phyloP scores from a whole-genome alignment of 164 flowering plant species.

The Hamamelis virginiana region DNA sequence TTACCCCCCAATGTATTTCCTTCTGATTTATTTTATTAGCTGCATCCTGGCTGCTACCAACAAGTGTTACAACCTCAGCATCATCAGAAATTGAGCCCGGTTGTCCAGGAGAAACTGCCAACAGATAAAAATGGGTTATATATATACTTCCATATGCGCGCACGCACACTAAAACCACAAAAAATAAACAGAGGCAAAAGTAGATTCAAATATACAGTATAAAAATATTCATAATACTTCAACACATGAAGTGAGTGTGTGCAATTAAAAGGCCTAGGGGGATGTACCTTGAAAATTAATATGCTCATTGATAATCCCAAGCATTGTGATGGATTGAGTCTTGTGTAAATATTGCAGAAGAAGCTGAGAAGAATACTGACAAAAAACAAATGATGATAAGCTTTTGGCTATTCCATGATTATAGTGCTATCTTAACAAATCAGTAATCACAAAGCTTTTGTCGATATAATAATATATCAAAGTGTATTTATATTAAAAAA shows the following conservation, averaged over 20 bases:
- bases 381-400: not conserved
- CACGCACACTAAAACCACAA: not conserved
- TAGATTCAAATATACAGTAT: not conserved
- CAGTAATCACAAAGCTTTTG: no score
- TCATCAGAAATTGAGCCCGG: conserved; percentile 89
- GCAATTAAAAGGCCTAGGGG: conserved; percentile 4
- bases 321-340: conserved; percentile 72
- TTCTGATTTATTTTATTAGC: conserved; percentile 80
- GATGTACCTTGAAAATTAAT: conserved; percentile 78
- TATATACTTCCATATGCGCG: no score
- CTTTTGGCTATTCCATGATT: not conserved
- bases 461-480: no score
- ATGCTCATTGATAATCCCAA: conserved; percentile 91
- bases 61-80: conserved; percentile 64
- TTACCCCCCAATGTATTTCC: conserved; percentile 98
- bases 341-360: conserved; percentile 88
- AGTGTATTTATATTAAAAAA: no score
- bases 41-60: conserved; percentile 73
- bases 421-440: not conserved
- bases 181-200: not conserved
- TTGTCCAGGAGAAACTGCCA: conserved; percentile 88
- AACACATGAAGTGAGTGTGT: not conserved
- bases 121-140: conserved; percentile 4
- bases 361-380: conserved; percentile 86
- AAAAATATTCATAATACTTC: not conserved